Percentiles rank a stretch among this genome's conserved stretches.
phyloP scores from a whole-genome alignment of 2,329 filamentous ascomycete genomes.

The Aspergillus luchuensis region DNA sequence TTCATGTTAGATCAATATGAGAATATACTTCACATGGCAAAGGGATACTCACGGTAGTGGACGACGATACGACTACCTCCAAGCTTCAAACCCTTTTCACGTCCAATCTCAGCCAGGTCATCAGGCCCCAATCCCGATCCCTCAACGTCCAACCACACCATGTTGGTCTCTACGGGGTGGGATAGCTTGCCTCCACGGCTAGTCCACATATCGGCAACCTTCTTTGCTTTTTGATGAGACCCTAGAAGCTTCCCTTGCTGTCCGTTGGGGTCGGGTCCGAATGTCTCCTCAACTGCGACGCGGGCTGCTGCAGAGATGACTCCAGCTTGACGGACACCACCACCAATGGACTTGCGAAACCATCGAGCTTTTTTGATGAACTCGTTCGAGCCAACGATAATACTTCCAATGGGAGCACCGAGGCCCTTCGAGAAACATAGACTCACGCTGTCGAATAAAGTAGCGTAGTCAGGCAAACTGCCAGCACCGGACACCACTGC shows the following conservation, averaged over 20 bases:
- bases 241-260: conserved; percentile 63
- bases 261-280: conserved; percentile 59
- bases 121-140: conserved; percentile 57
- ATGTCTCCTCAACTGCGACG: conserved; percentile 78
- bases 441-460: conserved; percentile 71
- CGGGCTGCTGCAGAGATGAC: conserved; percentile 74
- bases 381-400: conserved; percentile 63
- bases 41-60: conserved; percentile 59
- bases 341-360: conserved; percentile 78
- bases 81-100: conserved; percentile 60
- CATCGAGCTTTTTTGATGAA: conserved; percentile 70
- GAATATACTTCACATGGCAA: neutral
- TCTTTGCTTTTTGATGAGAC: conserved; percentile 64
- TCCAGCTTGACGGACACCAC: conserved; percentile 74
- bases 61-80: conserved; percentile 64
- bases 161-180: conserved; percentile 81
- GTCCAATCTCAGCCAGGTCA: conserved; percentile 57
- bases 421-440: conserved; percentile 82
- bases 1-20: conserved; percentile 26
- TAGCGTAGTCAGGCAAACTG: conserved; percentile 66
- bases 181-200: conserved; percentile 67
- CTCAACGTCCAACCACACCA: conserved; percentile 80
- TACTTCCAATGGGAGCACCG: conserved; percentile 76
- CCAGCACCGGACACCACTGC: conserved; percentile 72
- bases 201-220: conserved; percentile 67